A percentile compares a stretch with the other conserved stretches of the same genome.
phyloP scores from a whole-genome alignment of 179 eudicot species.

The Spinacia oleracea region DNA sequence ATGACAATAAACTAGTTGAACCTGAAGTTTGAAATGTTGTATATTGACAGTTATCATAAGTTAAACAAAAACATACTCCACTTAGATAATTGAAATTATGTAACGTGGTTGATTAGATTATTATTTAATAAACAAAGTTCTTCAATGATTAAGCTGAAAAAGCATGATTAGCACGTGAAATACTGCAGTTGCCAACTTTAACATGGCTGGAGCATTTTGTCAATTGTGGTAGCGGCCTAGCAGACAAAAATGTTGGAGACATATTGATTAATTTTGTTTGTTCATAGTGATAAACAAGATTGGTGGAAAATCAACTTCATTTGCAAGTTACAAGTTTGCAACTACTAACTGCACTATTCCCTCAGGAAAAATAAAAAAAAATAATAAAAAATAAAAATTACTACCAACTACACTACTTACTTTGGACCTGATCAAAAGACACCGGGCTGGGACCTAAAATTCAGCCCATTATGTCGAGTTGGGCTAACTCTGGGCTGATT shows the following conservation, averaged over 20 bases:
- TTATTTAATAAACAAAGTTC: slow-evolving; percentile 8
- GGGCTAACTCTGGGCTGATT: no score
- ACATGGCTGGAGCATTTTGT: slow-evolving; percentile 23
- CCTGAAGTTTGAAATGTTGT: background rate
- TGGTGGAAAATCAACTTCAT: background rate
- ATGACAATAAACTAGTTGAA: background rate
- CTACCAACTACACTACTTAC: no score
- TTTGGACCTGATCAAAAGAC: no score
- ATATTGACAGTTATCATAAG: background rate
- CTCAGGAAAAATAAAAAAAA: no score
- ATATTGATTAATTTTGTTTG: background rate
- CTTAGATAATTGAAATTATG: background rate
- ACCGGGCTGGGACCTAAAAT: no score
- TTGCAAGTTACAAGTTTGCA: no score
- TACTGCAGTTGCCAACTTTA: slow-evolving; percentile 23
- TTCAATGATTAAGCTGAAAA: slow-evolving; percentile 19
- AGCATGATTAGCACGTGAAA: slow-evolving; percentile 28
- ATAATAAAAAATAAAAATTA: no score
- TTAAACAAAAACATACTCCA: no score
- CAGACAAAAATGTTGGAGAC: background rate
- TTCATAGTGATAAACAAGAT: background rate
- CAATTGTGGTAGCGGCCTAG: background rate
- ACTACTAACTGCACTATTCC: no score
- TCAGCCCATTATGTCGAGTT: no score
- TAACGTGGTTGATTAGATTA: slow-evolving; percentile 5